Percentiles rank a stretch among this genome's conserved stretches.
These are phyloP conservation scores for Boletus reticuloceps DNA, from an alignment of 768 basidiomycete genomes.

Conservation along the genomic window DNA sequence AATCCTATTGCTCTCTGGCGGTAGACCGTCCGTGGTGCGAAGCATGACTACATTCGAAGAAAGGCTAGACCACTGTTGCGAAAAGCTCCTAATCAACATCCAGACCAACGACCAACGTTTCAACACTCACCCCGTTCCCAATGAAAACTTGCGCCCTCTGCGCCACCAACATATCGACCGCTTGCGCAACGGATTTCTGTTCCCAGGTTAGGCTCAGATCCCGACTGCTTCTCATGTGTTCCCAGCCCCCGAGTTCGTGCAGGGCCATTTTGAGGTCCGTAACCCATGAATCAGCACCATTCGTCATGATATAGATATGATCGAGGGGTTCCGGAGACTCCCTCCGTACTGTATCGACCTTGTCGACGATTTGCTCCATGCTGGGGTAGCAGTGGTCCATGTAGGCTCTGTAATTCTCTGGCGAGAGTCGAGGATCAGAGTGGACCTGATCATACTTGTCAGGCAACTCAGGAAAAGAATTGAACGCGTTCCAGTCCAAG, in stretches of 20 bases:
- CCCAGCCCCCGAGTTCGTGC: constrained; percentile 33
- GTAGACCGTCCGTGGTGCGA: constrained; percentile 29
- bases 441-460: constrained; percentile 36
- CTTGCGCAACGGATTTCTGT: constrained; percentile 43
- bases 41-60: constrained; percentile 41
- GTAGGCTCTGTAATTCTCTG: constrained; percentile 27
- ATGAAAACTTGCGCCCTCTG: constrained; percentile 46
- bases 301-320: constrained; percentile 47
- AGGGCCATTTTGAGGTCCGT: constrained; percentile 36
- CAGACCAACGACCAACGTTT: neutral
- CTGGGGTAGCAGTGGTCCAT: constrained; percentile 42
- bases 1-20: constrained; percentile 30
- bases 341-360: constrained; percentile 33
- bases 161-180: constrained; percentile 50
- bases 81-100: neutral
- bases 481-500: constrained; percentile 43
- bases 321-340: constrained; percentile 27
- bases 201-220: constrained; percentile 42
- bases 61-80: constrained; percentile 38
- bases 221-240: constrained; percentile 35
- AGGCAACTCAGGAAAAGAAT: constrained; percentile 35
- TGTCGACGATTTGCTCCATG: constrained; percentile 38
- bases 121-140: constrained; percentile 46
- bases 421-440: constrained; percentile 22
- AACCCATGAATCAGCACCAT: constrained; percentile 41